Evolutionary conservation across 2,329 filamentous ascomycete species (phyloP), one percentile per base, ranked within the genome.

Genomic region (Aspergillus sp.): DNA sequence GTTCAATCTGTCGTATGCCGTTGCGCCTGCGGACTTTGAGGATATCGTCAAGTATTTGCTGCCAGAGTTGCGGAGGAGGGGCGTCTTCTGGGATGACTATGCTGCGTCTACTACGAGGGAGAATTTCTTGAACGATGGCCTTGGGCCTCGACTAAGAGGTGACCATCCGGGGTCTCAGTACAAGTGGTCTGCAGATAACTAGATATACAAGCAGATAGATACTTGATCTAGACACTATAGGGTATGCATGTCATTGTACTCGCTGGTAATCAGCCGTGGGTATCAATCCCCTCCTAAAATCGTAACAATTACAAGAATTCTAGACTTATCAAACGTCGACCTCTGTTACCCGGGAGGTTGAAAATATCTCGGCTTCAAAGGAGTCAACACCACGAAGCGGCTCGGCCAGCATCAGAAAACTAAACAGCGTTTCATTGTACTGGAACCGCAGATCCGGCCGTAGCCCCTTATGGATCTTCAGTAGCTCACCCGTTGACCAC

Each of bases 391-490:
- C 70, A 7, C 69, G 64, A 35, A 74, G 64, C 8, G 73, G 71
- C 7, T 61, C 47, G 2, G 60, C 65, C 21, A 76, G 60, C 62
- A 71, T 73, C 46, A 77, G 60, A 50, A 72, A 71, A 41, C 68
- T 70, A 59, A 77, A 67, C 8, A 77, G 56, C 50, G 74, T 69
- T 56, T 77, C 75, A 56, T 72, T 73, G 60, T 75, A 77, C 5
- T 72, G 70, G 47, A 75, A 75, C 41, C 73, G 73, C 6, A 76
- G 64, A 19, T 74, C 70, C 5, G 67, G 64, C 17, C 67, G 73
- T 9, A 77, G 67, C 50, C 67, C 65, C 49, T 74, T 73, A 47
- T 74, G 70, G 23, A 66, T 68, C 41, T 65, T 66, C 35, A 77
- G 57, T 24, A 77, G 60, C 57, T 74, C 72, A 4, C 71, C 72